Percentiles rank a stretch among this genome's conserved stretches.
These are phyloP conservation scores for Xylaria sp. DNA, from an alignment of 2,329 filamentous ascomycete genomes.

Conservation along the genomic window DNA sequence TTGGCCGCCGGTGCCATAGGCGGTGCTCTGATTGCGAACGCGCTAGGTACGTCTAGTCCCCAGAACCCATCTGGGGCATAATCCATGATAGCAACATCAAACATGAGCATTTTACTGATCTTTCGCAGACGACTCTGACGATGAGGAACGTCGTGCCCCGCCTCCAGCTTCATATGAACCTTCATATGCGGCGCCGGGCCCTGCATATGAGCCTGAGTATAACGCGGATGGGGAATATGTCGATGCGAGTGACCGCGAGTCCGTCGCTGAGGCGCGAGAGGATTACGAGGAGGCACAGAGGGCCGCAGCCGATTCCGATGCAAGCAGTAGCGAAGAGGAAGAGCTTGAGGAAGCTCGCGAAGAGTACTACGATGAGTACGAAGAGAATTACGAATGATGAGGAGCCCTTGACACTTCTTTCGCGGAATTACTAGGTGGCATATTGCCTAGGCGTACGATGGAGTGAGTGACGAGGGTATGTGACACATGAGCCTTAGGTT, in stretches of 20 bases:
- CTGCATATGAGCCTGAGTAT: constrained; percentile 51
- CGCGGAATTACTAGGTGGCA: not conserved
- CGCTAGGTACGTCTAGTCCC: constrained; percentile 58
- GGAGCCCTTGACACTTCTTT: not conserved
- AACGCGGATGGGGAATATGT: constrained; percentile 57
- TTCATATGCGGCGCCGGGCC: constrained; percentile 47
- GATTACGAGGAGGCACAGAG: constrained; percentile 57
- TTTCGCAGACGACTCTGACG: constrained; percentile 48
- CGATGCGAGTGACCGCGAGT: constrained; percentile 55
- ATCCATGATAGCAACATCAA: too few species aligned
- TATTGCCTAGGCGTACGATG: not conserved
- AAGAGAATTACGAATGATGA: constrained; percentile 57
- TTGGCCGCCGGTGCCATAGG: constrained; percentile 66
- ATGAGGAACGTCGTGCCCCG: constrained; percentile 36
- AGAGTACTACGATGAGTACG: constrained; percentile 62
- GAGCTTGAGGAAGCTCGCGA: constrained; percentile 63
- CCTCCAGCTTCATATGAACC: constrained; percentile 25
- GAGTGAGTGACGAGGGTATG: not conserved
- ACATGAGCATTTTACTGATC: constrained; percentile 15
- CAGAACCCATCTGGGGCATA: not conserved
- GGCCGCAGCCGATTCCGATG: constrained; percentile 55
- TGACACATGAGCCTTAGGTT: not conserved
- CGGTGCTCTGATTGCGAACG: constrained; percentile 67
- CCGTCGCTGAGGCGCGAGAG: constrained; percentile 53
- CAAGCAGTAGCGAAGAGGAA: constrained; percentile 64